phyloP scores from a whole-genome alignment of 2,329 filamentous ascomycete species.

The Monosporascus cannonballus region DNA sequence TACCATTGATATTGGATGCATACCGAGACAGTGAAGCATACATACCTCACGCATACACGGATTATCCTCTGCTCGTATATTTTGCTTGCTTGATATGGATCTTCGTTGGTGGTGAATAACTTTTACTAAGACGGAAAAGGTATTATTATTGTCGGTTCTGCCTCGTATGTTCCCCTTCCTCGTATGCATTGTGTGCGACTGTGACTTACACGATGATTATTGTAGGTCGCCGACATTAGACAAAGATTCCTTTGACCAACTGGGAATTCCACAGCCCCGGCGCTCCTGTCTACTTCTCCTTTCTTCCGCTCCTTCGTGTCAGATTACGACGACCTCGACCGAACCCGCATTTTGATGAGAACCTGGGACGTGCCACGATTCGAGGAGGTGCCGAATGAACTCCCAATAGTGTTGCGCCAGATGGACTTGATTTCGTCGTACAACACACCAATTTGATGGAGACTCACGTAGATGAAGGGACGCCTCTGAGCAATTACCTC shows the following conservation, averaged over 20 bases:
- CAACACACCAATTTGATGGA: slow-evolving; percentile 24
- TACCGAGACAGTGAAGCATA: no score
- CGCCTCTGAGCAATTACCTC: slow-evolving; percentile 29
- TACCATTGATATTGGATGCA: no score
- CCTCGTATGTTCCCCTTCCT: background rate
- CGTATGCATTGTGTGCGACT: background rate
- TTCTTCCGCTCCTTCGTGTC: background rate
- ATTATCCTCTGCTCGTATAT: background rate
- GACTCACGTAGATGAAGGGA: slow-evolving; percentile 28
- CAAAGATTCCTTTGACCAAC: background rate
- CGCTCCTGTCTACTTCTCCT: background rate
- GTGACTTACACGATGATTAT: background rate
- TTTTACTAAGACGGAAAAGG: no score
- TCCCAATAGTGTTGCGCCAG: slow-evolving; percentile 16
- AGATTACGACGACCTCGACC: no score
- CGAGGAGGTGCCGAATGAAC: background rate
- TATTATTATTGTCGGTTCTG: no score
- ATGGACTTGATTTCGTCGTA: slow-evolving; percentile 24
- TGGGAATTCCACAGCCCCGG: background rate
- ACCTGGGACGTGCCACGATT: background rate
- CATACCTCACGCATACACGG: no score
- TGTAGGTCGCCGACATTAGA: background rate
- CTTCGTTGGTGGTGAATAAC: no score
- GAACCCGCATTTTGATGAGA: background rate
- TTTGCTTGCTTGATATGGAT: background rate